phyloP scores from a whole-genome alignment of 2,329 filamentous ascomycete species.

The Rutstroemia sp. region DNA sequence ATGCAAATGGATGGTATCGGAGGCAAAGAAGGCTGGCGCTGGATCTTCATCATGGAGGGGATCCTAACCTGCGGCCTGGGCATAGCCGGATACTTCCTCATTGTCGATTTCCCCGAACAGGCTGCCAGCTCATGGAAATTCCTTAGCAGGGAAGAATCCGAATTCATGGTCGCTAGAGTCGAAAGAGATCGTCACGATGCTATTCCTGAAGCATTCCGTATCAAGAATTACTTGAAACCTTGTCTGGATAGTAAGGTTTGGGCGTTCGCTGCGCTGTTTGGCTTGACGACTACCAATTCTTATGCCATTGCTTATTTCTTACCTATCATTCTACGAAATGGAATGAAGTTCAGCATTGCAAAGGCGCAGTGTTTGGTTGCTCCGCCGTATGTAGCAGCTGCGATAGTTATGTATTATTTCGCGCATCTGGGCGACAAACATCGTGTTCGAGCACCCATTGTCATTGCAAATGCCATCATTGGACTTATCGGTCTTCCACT shows the following conservation, averaged over 20 bases:
- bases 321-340: no score
- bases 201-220: conserved; percentile 38
- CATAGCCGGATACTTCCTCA: conserved; percentile 13
- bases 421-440: no score
- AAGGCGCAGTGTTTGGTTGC: no score
- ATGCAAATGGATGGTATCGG: conserved; percentile 37
- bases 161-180: conserved; percentile 48
- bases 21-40: conserved; percentile 39
- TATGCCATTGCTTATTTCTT: no score
- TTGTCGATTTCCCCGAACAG: conserved; percentile 18
- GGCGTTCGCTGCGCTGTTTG: no score
- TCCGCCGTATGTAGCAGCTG: no score
- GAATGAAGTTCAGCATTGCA: no score
- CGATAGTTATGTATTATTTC: no score
- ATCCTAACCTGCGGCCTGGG: conserved; percentile 37
- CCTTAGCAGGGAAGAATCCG: conserved; percentile 42
- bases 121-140: conserved; percentile 40
- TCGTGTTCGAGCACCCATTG: conserved; percentile 27
- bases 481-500: conserved; percentile 31
- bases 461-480: background rate
- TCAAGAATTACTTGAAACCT: conserved; percentile 34
- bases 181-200: conserved; percentile 50
- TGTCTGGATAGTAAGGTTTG: conserved; percentile 22
- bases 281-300: no score
- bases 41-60: conserved; percentile 46